Evolutionary conservation across 2,329 filamentous ascomycete genomes (phyloP), one percentile per base, ranked within the genome.

Genomic region (Metarhizium guizhouense): DNA sequence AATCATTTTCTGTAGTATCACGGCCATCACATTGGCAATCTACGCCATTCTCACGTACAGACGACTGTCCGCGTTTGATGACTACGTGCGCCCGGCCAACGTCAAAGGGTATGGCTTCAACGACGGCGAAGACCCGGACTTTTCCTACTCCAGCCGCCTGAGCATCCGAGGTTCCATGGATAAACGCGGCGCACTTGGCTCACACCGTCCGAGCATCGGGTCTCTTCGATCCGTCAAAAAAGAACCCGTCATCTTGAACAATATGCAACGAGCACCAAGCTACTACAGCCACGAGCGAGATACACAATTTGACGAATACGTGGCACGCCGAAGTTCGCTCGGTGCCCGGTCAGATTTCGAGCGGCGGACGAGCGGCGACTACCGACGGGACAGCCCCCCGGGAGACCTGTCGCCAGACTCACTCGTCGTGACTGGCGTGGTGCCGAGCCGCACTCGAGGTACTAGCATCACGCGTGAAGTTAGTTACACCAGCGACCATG

Each of bases 21-120:
- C 73, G 34, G 73, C 75, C 18, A 56, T 76, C n/a, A 60, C 70
- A 20, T 70, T 77, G 13, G 66, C 74, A 45, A 62, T 75, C 47
- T 82, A 83, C 65, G 68, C 78, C 20, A 60, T 77, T 53, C 61
- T 70, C 51, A 72, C 69, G 32, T 80, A 79, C 66, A 75, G 74
- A 52, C 74, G 76, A 16, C 67, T 80, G 13, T 66, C 74, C 20
- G 63, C 70, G 34, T 77, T 78, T 62, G 76, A 82, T 61, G 74
- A 79, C 60, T 78, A 81, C 59, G 68, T 74, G 57, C 70, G 77
- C 43, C 73, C 78, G 8, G 67, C 72, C 57, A 78, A 80, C 65
- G 68, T 75, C 57, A 79, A 80, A 60, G 66, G 70, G 16, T 79
- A 73, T 61, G 76, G 77, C 47, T 79, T 74, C 67, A 68, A 64